phyloP scores from a whole-genome alignment of 345 rosid species.

The Euphorbia lathyris region DNA sequence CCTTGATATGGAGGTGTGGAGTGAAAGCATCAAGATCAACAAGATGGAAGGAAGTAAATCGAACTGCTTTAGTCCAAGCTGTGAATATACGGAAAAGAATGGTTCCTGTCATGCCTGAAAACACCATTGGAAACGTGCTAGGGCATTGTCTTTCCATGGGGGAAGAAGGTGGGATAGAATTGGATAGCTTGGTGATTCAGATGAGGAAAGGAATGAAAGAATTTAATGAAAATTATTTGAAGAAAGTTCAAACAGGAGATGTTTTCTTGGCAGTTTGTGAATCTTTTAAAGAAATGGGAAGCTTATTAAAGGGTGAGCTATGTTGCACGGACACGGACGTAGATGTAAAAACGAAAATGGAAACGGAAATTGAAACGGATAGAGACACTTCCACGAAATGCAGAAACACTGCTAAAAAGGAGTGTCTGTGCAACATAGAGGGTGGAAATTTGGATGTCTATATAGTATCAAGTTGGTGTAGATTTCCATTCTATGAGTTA shows the following conservation, averaged over 20 bases:
- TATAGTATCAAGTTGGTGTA: conserved; percentile 4
- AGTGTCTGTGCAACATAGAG: no score
- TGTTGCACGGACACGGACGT: no score
- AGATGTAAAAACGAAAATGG: no score
- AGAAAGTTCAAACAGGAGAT: neutral
- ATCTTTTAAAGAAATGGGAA: no score
- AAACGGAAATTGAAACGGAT: no score
- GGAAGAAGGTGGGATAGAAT: neutral
- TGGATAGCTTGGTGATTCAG: neutral
- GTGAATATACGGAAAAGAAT: conserved; percentile 16
- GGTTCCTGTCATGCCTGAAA: conserved; percentile 1
- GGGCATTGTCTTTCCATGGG: no score
- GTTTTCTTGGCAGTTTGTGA: no score
- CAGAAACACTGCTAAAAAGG: no score
- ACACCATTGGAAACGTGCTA: neutral
- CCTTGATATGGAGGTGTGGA: conserved; percentile 10
- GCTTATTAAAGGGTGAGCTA: neutral
- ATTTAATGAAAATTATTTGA: neutral
- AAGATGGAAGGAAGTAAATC: no score
- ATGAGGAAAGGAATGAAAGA: conserved; percentile 4
- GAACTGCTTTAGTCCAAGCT: neutral
- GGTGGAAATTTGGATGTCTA: no score
- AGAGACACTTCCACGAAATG: no score
- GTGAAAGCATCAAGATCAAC: conserved; percentile 2
- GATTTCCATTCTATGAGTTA: neutral